Base-by-base conservation (phyloP, 2,329 filamentous ascomycete genomes). In the Xylariaceae sp. region DNA sequence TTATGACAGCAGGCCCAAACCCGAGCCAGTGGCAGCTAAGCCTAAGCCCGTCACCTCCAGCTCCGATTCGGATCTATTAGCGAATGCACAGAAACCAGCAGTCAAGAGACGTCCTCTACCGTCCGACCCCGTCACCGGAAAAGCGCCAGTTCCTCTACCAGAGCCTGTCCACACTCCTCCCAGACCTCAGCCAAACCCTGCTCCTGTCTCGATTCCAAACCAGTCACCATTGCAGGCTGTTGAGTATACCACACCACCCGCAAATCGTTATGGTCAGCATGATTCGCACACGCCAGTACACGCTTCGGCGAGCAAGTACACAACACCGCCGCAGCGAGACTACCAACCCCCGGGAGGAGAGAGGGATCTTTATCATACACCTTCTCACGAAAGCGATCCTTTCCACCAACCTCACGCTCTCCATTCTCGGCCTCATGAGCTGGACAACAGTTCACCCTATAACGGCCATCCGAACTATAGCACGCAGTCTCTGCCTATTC, bases 1-100 rank as follows among this genome's bases (percentile, higher is more conserved):
- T 73, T 99, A 97, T 75, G 94, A 99, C 69, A 86, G 81, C 50
- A 82, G 93, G 22, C 88, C 90, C 17, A 94, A 94, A 71, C 80
- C 81, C 12, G 90, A 95, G 54, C 91, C 88, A 71, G 73, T 78
- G 1, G 73, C 73, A 7, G 78, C 82, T 55, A 86, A 82, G 66
- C 73, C 79, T 53, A 82, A 73, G 62, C 66, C 70, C 40, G 61
- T 69, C 45, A 56, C 67, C 18, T 58, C 72, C 6, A 71, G 72
- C 31, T 59, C 62, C 40, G 69, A 69, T 34, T 57, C 48, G 31
- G 69, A 73, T 59, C 51, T 57, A 18, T 28, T 50, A 48, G 34
- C 52, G 19, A 52, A 50, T 31, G 33, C 58, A 22, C 67, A 70
- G 60, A 75, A 78, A 60, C 79, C 82, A 22, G 79, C 83, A 42